Base-by-base conservation (phyloP, 108 stramenopile species). In the Pseudonitzschia delicatissima region DNA sequence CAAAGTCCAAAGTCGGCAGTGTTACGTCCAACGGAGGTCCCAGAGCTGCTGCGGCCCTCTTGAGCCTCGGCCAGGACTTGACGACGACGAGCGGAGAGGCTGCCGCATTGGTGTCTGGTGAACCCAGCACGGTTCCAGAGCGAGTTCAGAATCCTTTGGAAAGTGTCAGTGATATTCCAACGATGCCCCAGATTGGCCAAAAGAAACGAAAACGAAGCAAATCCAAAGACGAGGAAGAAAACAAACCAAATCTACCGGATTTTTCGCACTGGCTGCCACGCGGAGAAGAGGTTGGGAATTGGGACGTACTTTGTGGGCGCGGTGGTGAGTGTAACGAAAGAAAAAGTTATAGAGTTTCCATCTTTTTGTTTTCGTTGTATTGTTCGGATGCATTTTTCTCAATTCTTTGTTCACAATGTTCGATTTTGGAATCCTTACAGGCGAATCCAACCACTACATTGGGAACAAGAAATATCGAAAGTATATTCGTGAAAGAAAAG, bases 271-370 rank as follows among this genome's bases (percentile, higher is more conserved):
- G 72, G 72, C 34, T 73, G 18, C 32, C 57, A 8, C 27, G 47
- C 8, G 59, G 49, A 32, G 65, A 73, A 37, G 26, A 50, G 3
- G 20, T 73, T 23, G 65, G 72, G 11, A 64, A 73, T 29, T 73
- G 72, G 72, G 72, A 73, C 32, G 72, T 73, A 17, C 65, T 73
- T 13, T 73, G 72, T 49, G 72, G 72, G 23, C 55, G 72, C 18
- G 72, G 72, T 4, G 72, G 72, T 34, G 31, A 55, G 53, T 55
- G 31, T 15, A 15, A 42, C 40, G n/a, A 8, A 48, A 7, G 7
- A 45, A 13, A 45, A 45, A 12, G 4, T 15, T n/a, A 17, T 45
- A 6, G n/a, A 17, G n/a, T 44, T 44, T 13, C 5, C 13, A 2
- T 44, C 17, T 2, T n/a, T 6, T 44, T 13, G 4, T n/a, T 44